These are phyloP conservation scores for Heterobasidion occidentale DNA, from an alignment of 1,284 basidiomycete species.

Conservation along the genomic window DNA sequence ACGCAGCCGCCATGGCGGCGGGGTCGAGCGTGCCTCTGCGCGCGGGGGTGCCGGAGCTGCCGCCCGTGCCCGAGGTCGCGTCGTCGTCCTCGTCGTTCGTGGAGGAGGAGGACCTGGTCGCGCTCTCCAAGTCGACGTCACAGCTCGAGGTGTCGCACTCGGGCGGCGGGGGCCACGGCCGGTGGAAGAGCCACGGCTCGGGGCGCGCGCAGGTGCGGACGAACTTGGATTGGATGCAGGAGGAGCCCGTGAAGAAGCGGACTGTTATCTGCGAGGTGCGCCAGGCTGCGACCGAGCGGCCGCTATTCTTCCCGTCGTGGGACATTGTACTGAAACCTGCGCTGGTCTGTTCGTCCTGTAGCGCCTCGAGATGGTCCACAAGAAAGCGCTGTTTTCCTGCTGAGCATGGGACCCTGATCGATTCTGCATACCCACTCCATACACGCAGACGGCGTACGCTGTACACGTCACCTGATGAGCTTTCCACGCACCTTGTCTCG, in stretches of 20 bases:
- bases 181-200: slow-evolving; percentile 34
- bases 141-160: slow-evolving; percentile 45
- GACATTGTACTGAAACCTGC: background rate
- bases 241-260: slow-evolving; percentile 38
- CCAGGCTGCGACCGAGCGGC: background rate
- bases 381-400: slow-evolving; percentile 60
- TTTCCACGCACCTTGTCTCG: no score
- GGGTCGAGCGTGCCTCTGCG: slow-evolving; percentile 1
- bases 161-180: slow-evolving; percentile 23
- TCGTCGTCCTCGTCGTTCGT: slow-evolving; percentile 24
- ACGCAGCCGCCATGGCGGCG: background rate
- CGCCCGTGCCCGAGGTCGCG: slow-evolving; percentile 45
- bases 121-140: slow-evolving; percentile 68
- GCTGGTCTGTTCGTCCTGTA: slow-evolving; percentile 19
- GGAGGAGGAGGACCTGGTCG: slow-evolving; percentile 52
- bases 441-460: no score
- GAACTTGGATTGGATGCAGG: slow-evolving; percentile 62
- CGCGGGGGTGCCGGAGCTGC: slow-evolving; percentile 23
- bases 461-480: no score
- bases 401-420: slow-evolving; percentile 24
- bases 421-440: no score
- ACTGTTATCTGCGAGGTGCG: slow-evolving; percentile 67
- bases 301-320: background rate
- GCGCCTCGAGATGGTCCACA: slow-evolving; percentile 67
- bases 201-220: slow-evolving; percentile 24